Conservation (phyloP, 495 filamentous ascomycete species). For the Xylaria intraflava region DNA sequence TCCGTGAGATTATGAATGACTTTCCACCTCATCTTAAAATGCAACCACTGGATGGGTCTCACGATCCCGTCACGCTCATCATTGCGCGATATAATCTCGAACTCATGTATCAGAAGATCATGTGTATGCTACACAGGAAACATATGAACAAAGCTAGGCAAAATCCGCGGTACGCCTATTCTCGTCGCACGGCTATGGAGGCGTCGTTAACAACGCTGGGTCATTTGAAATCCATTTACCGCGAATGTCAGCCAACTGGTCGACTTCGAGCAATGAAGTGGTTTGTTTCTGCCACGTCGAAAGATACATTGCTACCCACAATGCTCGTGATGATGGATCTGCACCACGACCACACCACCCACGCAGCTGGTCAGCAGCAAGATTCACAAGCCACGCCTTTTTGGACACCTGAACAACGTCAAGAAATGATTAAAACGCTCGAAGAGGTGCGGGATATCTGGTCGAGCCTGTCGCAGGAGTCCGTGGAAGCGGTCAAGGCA, state of each 20-base stretch:
- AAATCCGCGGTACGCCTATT: slow-evolving; percentile 72
- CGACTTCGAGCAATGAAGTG: slow-evolving; percentile 64
- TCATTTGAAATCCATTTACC: slow-evolving; percentile 68
- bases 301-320: slow-evolving; percentile 79
- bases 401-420: slow-evolving; percentile 64
- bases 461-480: slow-evolving; percentile 64
- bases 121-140: slow-evolving; percentile 77
- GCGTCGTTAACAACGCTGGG: slow-evolving; percentile 69
- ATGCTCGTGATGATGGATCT: slow-evolving; percentile 86
- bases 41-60: slow-evolving; percentile 61
- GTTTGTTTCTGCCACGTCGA: slow-evolving; percentile 69
- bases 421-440: slow-evolving; percentile 67
- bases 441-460: slow-evolving; percentile 71
- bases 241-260: slow-evolving; percentile 67
- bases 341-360: slow-evolving; percentile 41
- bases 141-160: slow-evolving; percentile 65
- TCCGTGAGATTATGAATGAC: slow-evolving; percentile 60
- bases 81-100: slow-evolving; percentile 78
- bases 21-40: slow-evolving; percentile 66
- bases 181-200: slow-evolving; percentile 72
- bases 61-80: slow-evolving; percentile 69
- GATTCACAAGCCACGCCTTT: slow-evolving; percentile 49
- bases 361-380: slow-evolving; percentile 26
- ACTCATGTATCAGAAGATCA: slow-evolving; percentile 72
- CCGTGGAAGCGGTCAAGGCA: slow-evolving; percentile 87